A percentile compares a stretch with the other conserved stretches of the same genome.
phyloP scores from a whole-genome alignment of 2,329 filamentous ascomycete genomes.

The Herpotrichia juniperi region DNA sequence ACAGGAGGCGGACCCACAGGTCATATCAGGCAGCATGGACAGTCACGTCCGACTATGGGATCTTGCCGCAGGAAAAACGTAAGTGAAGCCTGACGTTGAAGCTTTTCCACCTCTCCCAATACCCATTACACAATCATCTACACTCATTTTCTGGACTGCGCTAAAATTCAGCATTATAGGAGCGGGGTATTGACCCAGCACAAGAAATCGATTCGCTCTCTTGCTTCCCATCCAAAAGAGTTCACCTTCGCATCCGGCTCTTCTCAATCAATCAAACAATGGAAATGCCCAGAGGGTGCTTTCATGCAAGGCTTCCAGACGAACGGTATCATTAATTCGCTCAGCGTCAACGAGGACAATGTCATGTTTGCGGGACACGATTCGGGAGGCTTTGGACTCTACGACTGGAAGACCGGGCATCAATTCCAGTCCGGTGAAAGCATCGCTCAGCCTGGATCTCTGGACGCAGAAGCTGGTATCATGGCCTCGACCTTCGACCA shows the following conservation, averaged over 20 bases:
- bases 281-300: constrained; percentile 96
- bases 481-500: constrained; percentile 94
- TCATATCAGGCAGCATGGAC: constrained; percentile 92
- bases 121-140: too few species aligned
- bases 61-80: constrained; percentile 73
- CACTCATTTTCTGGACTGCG: too few species aligned
- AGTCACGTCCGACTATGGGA: constrained; percentile 88
- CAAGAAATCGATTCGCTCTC: constrained; percentile 91
- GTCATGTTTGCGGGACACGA: constrained; percentile 94
- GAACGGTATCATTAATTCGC: constrained; percentile 92
- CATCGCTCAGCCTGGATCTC: constrained; percentile 88
- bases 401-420: constrained; percentile 98
- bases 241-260: constrained; percentile 96
- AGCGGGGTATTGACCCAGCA: constrained; percentile 97
- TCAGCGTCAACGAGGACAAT: constrained; percentile 93
- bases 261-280: constrained; percentile 96
- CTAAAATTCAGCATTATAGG: constrained; percentile 63
- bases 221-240: constrained; percentile 85
- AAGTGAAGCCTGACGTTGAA: neutral
- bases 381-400: constrained; percentile 96
- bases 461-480: constrained; percentile 92
- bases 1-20: constrained; percentile 94
- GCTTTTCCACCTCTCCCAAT: neutral
- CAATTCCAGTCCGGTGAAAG: constrained; percentile 89
- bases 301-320: constrained; percentile 99